Evolutionary conservation across 495 filamentous ascomycete genomes (phyloP), one percentile per base, ranked within the genome.

Genomic region (Penicillium coprophilum): DNA sequence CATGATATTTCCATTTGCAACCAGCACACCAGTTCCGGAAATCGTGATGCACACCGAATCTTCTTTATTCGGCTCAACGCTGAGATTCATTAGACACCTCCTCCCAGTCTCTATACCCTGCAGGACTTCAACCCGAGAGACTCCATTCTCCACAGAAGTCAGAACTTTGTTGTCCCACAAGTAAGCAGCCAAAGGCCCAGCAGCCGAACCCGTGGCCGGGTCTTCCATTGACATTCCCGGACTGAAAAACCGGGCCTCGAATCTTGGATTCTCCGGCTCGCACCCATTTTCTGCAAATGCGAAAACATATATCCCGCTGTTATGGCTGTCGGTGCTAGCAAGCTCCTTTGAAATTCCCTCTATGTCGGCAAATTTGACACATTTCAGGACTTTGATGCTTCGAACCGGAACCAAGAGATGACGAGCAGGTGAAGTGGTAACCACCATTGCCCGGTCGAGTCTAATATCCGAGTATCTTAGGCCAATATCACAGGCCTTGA

Each of bases 201-300:
- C 48, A 15, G 48, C 48, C 0, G 48, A 50, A 0, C 48, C 48
- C 8, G 48, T 50, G 20, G 48, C 48, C 4, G 59, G 59, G 48
- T 62, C 59, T 30, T 62, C 59, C 46, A 55, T 58, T 6, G 32
- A 39, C 55, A 62, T 62, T 27, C 55, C 55, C 5, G 59, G 59
- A 38, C 59, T 58, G 38, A 62, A 62, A 34, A 62, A 62, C 2
- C 49, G 41, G 13, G 50, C 56, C 43, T 58, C 49, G 15, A 54
- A 52, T 36, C 49, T 43, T 3, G 48, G 47, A n/a, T 27, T 27
- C 6, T 8, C 5, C 2, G 50, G 30, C 11, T 6, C 24, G 1
- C 8, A 41, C 2, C 32, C 50, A 32, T 9, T 21, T 8, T n/a
- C 39, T 3, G 24, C 38, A 15, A 23, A 12, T 4, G 53, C 40